Evolutionary conservation across 306 rosid genomes (phyloP).

Genomic region (Malus fusca): DNA sequence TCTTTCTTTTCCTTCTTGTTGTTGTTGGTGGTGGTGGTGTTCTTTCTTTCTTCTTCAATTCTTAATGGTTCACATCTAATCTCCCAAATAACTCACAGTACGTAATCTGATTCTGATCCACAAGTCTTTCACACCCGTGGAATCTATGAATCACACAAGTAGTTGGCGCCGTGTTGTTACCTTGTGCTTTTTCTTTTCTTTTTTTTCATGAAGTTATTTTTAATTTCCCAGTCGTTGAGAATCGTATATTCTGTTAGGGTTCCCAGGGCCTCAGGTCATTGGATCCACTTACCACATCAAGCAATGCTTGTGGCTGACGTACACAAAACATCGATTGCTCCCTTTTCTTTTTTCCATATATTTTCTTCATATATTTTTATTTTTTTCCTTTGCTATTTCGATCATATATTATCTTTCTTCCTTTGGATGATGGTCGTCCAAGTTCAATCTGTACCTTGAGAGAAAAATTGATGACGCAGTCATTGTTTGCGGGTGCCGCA

Average conservation of each 20-base stretch:
- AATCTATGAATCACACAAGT: neutral
- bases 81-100: neutral
- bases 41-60: neutral
- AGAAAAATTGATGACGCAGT: slow-evolving; percentile 6
- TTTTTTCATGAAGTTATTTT: neutral
- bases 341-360: neutral
- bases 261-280: slow-evolving; percentile 1
- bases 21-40: neutral
- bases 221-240: neutral
- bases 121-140: neutral
- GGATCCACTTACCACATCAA: neutral
- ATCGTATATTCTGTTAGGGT: slow-evolving; percentile 49
- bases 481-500: slow-evolving; percentile 93
- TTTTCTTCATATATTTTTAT: neutral
- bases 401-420: neutral
- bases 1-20: too few species aligned
- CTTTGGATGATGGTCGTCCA: neutral
- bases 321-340: neutral
- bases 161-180: neutral
- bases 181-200: neutral
- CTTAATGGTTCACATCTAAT: neutral
- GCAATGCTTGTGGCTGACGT: neutral
- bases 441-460: neutral
- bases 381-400: neutral
- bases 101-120: neutral